Conservation (phyloP, 805 yeast species). For the Blastobotrys attinorum region DNA sequence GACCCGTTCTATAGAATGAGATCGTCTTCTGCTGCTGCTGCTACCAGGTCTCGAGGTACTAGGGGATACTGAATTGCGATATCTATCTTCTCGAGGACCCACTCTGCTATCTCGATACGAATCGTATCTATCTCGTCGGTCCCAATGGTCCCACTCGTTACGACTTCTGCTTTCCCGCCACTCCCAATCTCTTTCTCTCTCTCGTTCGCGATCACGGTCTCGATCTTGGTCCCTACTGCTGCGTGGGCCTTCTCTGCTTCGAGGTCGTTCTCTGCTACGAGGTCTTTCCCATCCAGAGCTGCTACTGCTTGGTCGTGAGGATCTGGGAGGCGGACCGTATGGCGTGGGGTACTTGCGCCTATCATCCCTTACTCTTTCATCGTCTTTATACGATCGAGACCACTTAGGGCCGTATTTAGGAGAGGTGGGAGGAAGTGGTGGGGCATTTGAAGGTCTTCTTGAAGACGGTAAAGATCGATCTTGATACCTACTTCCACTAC, state of each 20-base stretch:
- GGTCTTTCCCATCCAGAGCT: neutral
- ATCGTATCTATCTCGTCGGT: slow-evolving; percentile 7
- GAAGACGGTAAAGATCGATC: too few species aligned
- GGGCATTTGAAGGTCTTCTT: too few species aligned
- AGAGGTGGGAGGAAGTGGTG: too few species aligned
- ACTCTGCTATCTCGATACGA: slow-evolving; percentile 15
- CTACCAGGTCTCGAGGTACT: neutral
- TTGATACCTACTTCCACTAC: too few species aligned
- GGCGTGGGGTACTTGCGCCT: slow-evolving; percentile 2
- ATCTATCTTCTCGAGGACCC: neutral
- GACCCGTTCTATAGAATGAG: neutral
- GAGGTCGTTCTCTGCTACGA: neutral
- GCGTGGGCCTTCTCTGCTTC: neutral
- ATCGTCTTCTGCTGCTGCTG: neutral
- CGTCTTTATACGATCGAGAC: neutral
- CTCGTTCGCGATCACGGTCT: neutral
- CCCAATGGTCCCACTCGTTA: slow-evolving; percentile 7
- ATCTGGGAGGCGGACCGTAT: too few species aligned
- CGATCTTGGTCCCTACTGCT: neutral
- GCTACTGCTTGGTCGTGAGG: too few species aligned
- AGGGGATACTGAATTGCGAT: neutral
- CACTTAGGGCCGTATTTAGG: too few species aligned
- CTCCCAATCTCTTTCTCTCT: neutral
- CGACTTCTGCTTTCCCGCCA: neutral
- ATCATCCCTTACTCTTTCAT: neutral